phyloP scores from a whole-genome alignment of 371 early-diverging fungal species.

The Lichtheimia corymbifera region DNA sequence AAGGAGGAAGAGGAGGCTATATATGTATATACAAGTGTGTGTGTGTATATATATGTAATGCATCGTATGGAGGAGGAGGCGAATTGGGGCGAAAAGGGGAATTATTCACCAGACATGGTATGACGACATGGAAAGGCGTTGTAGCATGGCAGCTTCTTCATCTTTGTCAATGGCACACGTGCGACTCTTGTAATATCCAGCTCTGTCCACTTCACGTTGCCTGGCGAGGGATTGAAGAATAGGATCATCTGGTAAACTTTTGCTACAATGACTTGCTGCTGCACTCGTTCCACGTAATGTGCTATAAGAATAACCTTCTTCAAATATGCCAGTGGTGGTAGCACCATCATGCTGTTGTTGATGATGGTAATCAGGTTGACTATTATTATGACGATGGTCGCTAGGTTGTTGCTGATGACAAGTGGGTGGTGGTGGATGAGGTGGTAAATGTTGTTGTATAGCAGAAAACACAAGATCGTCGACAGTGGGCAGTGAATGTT shows the following conservation, averaged over 20 bases:
- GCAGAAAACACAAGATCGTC: constrained; percentile 15
- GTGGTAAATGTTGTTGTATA: constrained; percentile 11
- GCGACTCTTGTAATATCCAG: constrained; percentile 26
- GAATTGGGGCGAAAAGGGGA: not conserved
- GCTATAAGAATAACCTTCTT: constrained; percentile 21
- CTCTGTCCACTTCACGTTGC: constrained; percentile 28
- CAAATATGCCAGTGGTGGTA: constrained; percentile 6
- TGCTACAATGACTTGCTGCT: constrained; percentile 8
- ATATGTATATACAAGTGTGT: not conserved
- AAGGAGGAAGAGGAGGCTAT: not conserved
- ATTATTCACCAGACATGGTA: constrained; percentile 7
- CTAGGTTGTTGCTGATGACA: not conserved
- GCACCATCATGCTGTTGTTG: not conserved
- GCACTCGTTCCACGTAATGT: constrained; percentile 2
- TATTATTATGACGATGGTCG: not conserved
- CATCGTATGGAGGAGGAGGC: not conserved
- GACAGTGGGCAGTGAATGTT: not conserved
- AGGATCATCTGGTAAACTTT: constrained; percentile 17
- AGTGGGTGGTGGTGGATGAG: constrained; percentile 10
- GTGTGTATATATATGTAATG: not conserved
- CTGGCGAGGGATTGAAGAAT: constrained; percentile 27
- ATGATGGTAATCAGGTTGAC: constrained; percentile 1
- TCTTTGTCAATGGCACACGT: not conserved
- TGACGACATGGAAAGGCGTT: constrained; percentile 8
- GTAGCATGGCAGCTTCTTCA: constrained; percentile 11